Conservation (phyloP, 2,329 filamentous ascomycete genomes). For the Fusarium oxysporum region DNA sequence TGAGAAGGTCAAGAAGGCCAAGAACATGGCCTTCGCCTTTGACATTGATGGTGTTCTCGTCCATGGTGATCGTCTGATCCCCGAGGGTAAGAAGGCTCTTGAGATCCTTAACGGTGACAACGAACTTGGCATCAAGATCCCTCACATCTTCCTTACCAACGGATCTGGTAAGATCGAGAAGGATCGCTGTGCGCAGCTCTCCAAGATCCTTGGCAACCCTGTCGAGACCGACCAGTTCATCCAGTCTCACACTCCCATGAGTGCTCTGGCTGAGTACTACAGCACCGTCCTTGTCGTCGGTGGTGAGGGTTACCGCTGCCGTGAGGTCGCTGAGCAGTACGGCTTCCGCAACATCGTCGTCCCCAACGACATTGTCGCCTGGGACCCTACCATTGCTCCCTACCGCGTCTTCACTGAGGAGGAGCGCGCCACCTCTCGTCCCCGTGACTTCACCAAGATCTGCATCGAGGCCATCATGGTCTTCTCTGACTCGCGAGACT, state of each 20-base stretch:
- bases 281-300: constrained; percentile 80
- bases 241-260: constrained; percentile 84
- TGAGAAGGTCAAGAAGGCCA: constrained; percentile 75
- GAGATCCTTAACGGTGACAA: constrained; percentile 76
- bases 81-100: constrained; percentile 78
- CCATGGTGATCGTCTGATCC: constrained; percentile 80
- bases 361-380: constrained; percentile 81
- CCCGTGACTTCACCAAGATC: constrained; percentile 78
- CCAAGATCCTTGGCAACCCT: constrained; percentile 55
- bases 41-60: constrained; percentile 93
- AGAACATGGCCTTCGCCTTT: constrained; percentile 83
- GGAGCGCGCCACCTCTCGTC: constrained; percentile 74
- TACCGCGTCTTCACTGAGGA: constrained; percentile 74
- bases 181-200: constrained; percentile 83
- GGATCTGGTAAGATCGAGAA: constrained; percentile 91
- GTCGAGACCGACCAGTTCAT: constrained; percentile 69
- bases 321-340: constrained; percentile 63
- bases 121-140: constrained; percentile 83
- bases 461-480: constrained; percentile 89
- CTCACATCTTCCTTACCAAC: constrained; percentile 93
- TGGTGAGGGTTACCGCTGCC: constrained; percentile 80
- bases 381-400: constrained; percentile 81
- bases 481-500: constrained; percentile 93
- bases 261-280: constrained; percentile 80
- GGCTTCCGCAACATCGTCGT: constrained; percentile 85